Evolutionary conservation across 2,329 filamentous ascomycete species (phyloP).

Genomic region (Colletotrichum sp.): DNA sequence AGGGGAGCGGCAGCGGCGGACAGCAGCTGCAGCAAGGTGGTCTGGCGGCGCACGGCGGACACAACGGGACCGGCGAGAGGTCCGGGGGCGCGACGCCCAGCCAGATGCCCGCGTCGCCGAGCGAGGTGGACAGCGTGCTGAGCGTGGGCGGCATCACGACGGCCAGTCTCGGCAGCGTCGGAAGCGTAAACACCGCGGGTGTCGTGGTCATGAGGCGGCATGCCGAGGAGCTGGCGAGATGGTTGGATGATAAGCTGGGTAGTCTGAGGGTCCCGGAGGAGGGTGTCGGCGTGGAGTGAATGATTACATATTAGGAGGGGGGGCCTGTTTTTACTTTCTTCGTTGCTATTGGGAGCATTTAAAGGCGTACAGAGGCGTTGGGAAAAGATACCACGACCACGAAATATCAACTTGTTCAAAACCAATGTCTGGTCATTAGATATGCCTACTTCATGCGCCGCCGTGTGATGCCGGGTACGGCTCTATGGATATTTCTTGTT

Average conservation of each 20-base stretch:
- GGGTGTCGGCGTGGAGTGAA: slow-evolving; percentile 42
- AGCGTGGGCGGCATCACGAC: slow-evolving; percentile 52
- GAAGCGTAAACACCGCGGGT: slow-evolving; percentile 45
- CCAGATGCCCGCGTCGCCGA: slow-evolving; percentile 35
- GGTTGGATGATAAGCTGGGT: slow-evolving; percentile 65
- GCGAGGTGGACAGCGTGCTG: slow-evolving; percentile 52
- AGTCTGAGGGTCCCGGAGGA: slow-evolving; percentile 59
- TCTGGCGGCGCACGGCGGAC: neutral
- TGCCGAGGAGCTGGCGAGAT: slow-evolving; percentile 62
- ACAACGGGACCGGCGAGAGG: slow-evolving; percentile 21
- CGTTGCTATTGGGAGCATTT: neutral
- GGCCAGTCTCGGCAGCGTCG: slow-evolving; percentile 41
- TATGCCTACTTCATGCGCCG: neutral
- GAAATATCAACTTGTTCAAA: neutral
- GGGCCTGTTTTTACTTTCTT: neutral
- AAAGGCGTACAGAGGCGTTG: slow-evolving; percentile 13
- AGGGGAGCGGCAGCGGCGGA: neutral
- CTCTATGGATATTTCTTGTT: slow-evolving; percentile 11
- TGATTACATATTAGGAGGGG: neutral
- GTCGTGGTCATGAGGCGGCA: slow-evolving; percentile 59
- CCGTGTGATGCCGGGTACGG: neutral
- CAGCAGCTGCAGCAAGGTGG: slow-evolving; percentile 19
- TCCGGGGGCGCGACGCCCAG: slow-evolving; percentile 30
- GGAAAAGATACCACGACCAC: slow-evolving; percentile 21
- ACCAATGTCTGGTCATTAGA: neutral